A percentile compares a stretch with the other conserved stretches of the same genome.
Evolutionary conservation across 1,139 yeast genomes (phyloP).

Genomic region (Candida mesenterica): DNA sequence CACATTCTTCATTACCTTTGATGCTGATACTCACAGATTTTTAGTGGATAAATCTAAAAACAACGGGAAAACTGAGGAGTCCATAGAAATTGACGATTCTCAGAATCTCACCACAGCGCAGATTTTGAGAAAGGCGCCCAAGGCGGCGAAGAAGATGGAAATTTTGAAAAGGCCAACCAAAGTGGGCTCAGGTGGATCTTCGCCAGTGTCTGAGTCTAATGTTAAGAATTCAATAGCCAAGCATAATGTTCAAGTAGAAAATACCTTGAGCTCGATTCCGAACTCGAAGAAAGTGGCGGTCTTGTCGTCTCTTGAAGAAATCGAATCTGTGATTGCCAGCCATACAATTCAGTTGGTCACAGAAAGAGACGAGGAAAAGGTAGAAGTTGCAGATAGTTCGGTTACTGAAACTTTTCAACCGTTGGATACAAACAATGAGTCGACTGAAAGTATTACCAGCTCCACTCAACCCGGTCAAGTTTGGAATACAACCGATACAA

Average conservation of each 20-base stretch:
- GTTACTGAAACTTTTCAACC: too few relatives aligned
- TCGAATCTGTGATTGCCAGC: slow-evolving; percentile 29
- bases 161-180: slow-evolving; percentile 5
- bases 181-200: background rate
- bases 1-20: slow-evolving; percentile 11
- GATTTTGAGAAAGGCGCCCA: background rate
- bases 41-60: background rate
- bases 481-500: too few relatives aligned
- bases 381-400: too few relatives aligned
- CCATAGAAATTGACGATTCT: slow-evolving; percentile 12
- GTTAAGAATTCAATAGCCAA: too few relatives aligned
- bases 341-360: slow-evolving; percentile 26
- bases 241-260: too few relatives aligned
- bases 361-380: background rate
- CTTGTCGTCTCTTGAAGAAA: slow-evolving; percentile 22
- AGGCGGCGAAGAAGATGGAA: background rate
- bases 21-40: slow-evolving; percentile 10
- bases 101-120: slow-evolving; percentile 4
- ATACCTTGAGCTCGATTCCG: too few relatives aligned
- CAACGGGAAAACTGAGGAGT: slow-evolving; percentile 3
- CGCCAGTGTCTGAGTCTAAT: background rate
- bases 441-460: too few relatives aligned
- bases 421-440: too few relatives aligned
- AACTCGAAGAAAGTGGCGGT: too few relatives aligned
- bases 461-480: too few relatives aligned